Evolutionary conservation across 768 basidiomycete species (phyloP), one percentile per base, ranked within the genome.

Genomic region (Boletales sp.): DNA sequence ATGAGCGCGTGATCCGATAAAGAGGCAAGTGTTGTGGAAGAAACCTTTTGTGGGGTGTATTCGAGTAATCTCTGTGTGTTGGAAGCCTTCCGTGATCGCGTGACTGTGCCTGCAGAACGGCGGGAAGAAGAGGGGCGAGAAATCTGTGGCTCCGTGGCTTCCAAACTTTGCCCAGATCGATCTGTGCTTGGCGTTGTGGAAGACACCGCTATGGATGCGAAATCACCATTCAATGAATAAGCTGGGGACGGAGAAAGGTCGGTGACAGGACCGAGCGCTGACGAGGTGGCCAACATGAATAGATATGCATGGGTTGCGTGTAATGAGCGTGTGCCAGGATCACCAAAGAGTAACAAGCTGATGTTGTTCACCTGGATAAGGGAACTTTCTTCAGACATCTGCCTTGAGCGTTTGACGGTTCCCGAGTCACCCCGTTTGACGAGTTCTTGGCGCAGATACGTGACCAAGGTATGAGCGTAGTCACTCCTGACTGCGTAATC

Each of bases 301-400:
- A 85, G 58, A 63, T 91, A 88, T 3, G 90, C 90, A 61, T 94
- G 86, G 4, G 86, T 71, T 21, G 87, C 86, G 57, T 92, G 81
- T 31, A 94, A 75, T 55, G 93, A 89, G 50, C 86, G 81, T 17
- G 76, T 84, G 11, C 78, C 79, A 45, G 73, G 65, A 61, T 86
- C 87, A 14, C 83, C 83, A 1, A 73, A 65, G 54, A 81, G 75
- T 4, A 86, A 61, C 9, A 76, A 57, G 31, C 72, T 77, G 49
- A 77, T 67, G 44, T 75, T 75, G 25, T 70, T 70, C 5, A 71
- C 68, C 41, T 80, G 79, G 15, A 73, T 67, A n/a, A 48, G 74
- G 56, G 32, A 79, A 71, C n/a, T 46, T 48, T 77, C 76, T 53
- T 83, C 76, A n/a, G 73, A 63, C 14, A 78, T 59, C 31, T 70